Evolutionary conservation across 129 eudicot species (phyloP).

Genomic region (Cynara cardunculus): DNA sequence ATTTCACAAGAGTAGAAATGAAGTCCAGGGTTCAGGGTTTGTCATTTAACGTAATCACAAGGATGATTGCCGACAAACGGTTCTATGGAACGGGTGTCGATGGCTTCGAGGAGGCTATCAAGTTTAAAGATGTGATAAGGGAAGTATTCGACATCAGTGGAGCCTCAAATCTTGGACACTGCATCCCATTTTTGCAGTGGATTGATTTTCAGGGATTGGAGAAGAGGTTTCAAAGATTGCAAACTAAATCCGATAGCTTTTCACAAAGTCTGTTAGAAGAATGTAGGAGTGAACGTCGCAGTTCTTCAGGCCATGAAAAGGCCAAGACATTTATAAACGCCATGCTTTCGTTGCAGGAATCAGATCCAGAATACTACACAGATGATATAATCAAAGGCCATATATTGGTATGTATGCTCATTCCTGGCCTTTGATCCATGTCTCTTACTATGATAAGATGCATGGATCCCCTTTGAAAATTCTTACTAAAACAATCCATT

Average conservation of each 20-base stretch:
- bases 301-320: not conserved
- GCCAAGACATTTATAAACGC: slow-evolving; percentile 37
- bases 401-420: slow-evolving; percentile 34
- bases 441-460: no score
- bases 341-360: slow-evolving; percentile 48
- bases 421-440: no score
- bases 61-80: no score
- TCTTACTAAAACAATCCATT: no score
- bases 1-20: no score
- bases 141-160: slow-evolving; percentile 22
- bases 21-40: slow-evolving; percentile 8
- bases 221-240: slow-evolving; percentile 30
- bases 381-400: slow-evolving; percentile 58
- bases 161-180: slow-evolving; percentile 40
- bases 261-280: slow-evolving; percentile 31
- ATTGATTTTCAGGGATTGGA: slow-evolving; percentile 30
- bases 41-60: slow-evolving; percentile 7
- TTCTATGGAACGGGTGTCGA: no score
- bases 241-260: slow-evolving; percentile 2
- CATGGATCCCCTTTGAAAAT: no score
- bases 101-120: no score
- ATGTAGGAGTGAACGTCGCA: not conserved
- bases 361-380: slow-evolving; percentile 48
- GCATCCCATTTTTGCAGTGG: slow-evolving; percentile 39
- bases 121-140: no score